phyloP scores from a whole-genome alignment of 495 filamentous ascomycete species.

The Umbilicaria muhlenbergii region DNA sequence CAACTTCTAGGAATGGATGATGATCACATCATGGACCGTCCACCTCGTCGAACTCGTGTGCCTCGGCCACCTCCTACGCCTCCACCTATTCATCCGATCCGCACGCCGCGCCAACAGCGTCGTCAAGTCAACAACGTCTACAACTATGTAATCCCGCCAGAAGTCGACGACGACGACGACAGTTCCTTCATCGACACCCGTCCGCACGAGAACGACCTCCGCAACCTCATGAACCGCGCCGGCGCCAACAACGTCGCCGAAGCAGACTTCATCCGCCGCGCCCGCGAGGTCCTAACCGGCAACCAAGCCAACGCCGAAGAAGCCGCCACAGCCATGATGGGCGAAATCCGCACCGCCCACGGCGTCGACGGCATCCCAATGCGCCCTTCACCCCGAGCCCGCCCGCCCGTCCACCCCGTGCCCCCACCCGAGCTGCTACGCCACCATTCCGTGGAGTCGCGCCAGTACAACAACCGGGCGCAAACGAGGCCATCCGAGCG shows the following conservation, averaged over 20 bases:
- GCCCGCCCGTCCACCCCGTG: background rate
- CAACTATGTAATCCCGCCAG: background rate
- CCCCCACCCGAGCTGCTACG: background rate
- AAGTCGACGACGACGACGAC: background rate
- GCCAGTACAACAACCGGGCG: background rate
- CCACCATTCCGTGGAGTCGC: background rate
- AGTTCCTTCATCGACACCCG: too few relatives aligned
- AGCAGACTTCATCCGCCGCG: constrained; percentile 3
- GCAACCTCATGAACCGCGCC: too few relatives aligned
- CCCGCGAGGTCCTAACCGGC: background rate
- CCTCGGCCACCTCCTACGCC: background rate
- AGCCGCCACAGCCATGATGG: constrained; percentile 1
- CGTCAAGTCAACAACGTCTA: too few relatives aligned
- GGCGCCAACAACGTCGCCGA: background rate
- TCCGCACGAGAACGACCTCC: too few relatives aligned
- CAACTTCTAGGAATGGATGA: constrained; percentile 27
- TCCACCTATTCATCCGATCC: background rate
- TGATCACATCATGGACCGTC: background rate
- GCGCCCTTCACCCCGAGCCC: background rate
- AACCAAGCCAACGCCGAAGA: background rate
- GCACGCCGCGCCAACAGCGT: background rate
- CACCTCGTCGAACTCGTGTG: background rate
- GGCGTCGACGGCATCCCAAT: background rate
- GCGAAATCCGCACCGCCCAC: background rate
- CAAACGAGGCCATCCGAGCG: background rate